Evolutionary conservation across 768 basidiomycete genomes (phyloP), one percentile per base, ranked within the genome.

Genomic region (Tephrocybe rancida): DNA sequence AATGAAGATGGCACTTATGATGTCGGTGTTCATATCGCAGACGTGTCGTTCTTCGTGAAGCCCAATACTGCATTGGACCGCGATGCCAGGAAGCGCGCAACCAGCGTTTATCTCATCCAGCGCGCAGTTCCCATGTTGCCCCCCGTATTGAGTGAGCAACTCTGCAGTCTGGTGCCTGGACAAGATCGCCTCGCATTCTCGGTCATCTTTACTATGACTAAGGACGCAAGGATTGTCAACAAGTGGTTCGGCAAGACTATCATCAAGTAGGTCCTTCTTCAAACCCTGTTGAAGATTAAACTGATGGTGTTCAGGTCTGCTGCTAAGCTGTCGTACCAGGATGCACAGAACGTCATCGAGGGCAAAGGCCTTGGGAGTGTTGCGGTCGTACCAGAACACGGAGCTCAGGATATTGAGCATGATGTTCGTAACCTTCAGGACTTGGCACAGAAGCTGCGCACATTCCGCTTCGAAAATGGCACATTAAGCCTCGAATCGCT

Each of bases 121-220:
- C 86, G 96, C 50, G 86, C 89, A 19, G 96, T 98, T 11, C 95
- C 96, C 1, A 99, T 99, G 97, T 77, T 99, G 8, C 97, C 97
- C 2, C 93, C 94, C 24, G 79, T 87, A n/a, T 75, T 99, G 39
- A 91, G 88, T 64, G 95, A 98, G 70, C 86, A 95, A 61, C 79
- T 95, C 13, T 99, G 97, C 74, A 96, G 92, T 71, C 81, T 99
- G 50, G 79, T 85, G 53, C 94, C 95, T 5, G 90, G 88, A 9
- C 80, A 85, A 55, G 97, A 99, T 51, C 87, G 95, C 47, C 82
- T 99, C 26, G 85, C 95, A 2, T 97, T 98, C 78, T 91, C 94
- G 4, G 84, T 88, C 52, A 70, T 95, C 63, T 94, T 97, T 68
- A 95, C 89, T 3, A 79, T 98, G 73, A 86, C 86, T 42, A 73